Evolutionary conservation across 73 alveolate genomes (phyloP).

Genomic region (Breviolum minutum): DNA sequence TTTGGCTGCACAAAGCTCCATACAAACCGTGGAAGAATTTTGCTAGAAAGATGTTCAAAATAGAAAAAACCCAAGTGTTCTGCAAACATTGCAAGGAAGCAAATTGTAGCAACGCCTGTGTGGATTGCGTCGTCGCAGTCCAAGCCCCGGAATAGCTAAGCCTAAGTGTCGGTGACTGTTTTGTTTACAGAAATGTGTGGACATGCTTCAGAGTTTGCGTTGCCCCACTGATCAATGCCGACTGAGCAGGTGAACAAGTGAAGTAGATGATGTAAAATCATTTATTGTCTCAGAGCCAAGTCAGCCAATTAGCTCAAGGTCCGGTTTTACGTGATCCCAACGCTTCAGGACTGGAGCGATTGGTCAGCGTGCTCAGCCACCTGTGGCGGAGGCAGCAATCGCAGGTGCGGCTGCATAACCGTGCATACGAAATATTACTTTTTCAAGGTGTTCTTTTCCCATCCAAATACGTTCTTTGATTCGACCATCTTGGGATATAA

Average conservation of each 20-base stretch:
- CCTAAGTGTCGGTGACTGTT: neutral
- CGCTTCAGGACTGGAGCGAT: constrained; percentile 61
- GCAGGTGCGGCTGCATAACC: neutral
- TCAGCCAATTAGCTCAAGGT: too few species aligned
- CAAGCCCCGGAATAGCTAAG: neutral
- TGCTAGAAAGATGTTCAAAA: neutral
- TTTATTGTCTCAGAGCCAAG: too few species aligned
- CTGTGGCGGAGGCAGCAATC: constrained; percentile 66
- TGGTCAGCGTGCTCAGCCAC: constrained; percentile 79
- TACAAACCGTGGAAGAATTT: neutral
- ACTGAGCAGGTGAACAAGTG: too few species aligned
- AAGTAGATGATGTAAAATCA: neutral
- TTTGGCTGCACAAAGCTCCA: neutral
- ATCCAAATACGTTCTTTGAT: too few species aligned
- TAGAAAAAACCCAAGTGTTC: neutral
- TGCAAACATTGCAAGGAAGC: neutral
- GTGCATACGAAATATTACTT: too few species aligned
- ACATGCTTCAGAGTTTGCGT: too few species aligned
- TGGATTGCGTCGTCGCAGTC: constrained; percentile 37
- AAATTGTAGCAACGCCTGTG: constrained; percentile 72
- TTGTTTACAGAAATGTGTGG: neutral
- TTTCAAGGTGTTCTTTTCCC: too few species aligned
- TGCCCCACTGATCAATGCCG: too few species aligned
- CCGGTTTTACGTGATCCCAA: neutral
- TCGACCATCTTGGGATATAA: too few species aligned